Conservation (phyloP, 805 yeast species). For the Kodamaea neixiangensis region DNA sequence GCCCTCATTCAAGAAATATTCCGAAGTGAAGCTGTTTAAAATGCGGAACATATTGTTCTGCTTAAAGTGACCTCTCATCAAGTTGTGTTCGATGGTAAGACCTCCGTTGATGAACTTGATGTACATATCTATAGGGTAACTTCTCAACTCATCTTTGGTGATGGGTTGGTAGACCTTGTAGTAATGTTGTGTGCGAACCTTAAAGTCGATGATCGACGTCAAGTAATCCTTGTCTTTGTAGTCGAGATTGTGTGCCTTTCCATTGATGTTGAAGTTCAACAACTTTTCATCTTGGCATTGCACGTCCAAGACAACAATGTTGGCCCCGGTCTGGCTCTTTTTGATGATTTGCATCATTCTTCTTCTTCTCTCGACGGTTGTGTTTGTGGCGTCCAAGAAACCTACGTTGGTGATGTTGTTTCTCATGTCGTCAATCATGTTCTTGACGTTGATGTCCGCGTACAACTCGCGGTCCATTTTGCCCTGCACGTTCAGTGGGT, state of each 20-base stretch:
- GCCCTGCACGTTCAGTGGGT: slow-evolving; percentile 35
- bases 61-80: slow-evolving; percentile 22
- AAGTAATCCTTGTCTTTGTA: slow-evolving; percentile 54
- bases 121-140: slow-evolving; percentile 24
- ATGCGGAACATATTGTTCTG: slow-evolving; percentile 9
- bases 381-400: slow-evolving; percentile 46
- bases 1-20: slow-evolving; percentile 25
- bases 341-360: slow-evolving; percentile 30
- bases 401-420: slow-evolving; percentile 33
- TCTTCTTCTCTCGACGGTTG: slow-evolving; percentile 36
- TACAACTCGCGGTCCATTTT: slow-evolving; percentile 35
- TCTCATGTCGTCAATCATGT: slow-evolving; percentile 32
- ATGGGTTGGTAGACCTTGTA: slow-evolving; percentile 36
- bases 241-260: slow-evolving; percentile 64
- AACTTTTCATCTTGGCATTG: slow-evolving; percentile 55
- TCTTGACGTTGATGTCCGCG: slow-evolving; percentile 36
- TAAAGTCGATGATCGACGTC: slow-evolving; percentile 58
- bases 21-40: slow-evolving; percentile 14
- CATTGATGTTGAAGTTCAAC: slow-evolving; percentile 60
- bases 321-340: slow-evolving; percentile 29
- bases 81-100: slow-evolving; percentile 19
- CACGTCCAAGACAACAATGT: slow-evolving; percentile 59
- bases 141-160: slow-evolving; percentile 24
- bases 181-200: slow-evolving; percentile 56
- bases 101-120: slow-evolving; percentile 31